A percentile compares a stretch with the other conserved stretches of the same genome.
These are phyloP conservation scores for Colletotrichum kahawae DNA, from an alignment of 2,329 filamentous ascomycete species.

Conservation along the genomic window DNA sequence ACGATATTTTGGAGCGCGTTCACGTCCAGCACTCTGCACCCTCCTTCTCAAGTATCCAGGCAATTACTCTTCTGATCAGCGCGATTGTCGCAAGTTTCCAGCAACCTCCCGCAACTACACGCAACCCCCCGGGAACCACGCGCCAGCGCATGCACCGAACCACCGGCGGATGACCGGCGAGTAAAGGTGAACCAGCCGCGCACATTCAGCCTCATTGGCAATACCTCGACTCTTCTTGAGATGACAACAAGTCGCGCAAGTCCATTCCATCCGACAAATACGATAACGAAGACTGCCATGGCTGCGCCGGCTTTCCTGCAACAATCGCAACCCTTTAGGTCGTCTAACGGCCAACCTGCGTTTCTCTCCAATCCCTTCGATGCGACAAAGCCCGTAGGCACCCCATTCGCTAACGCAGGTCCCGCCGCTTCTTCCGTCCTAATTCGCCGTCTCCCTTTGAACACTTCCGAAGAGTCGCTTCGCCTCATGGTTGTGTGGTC, in stretches of 20 bases:
- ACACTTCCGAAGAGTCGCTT: constrained; percentile 59
- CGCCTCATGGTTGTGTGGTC: constrained; percentile 64
- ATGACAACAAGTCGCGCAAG: constrained; percentile 35
- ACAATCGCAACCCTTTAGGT: constrained; percentile 43
- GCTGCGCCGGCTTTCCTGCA: constrained; percentile 48
- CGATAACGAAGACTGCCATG: constrained; percentile 43
- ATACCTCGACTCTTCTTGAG: constrained; percentile 23
- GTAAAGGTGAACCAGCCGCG: constrained; percentile 25
- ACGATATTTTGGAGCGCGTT: constrained; percentile 9
- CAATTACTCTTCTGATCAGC: neutral
- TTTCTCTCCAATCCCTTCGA: constrained; percentile 40
- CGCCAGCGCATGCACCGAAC: constrained; percentile 31
- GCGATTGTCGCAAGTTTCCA: neutral
- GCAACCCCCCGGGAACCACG: constrained; percentile 1
- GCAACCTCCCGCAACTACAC: neutral
- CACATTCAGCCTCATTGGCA: constrained; percentile 29
- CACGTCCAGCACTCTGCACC: neutral
- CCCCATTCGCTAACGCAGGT: constrained; percentile 41
- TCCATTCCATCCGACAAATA: constrained; percentile 32
- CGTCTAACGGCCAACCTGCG: constrained; percentile 39
- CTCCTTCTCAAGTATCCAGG: neutral
- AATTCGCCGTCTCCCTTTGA: constrained; percentile 59
- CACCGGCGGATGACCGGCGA: constrained; percentile 34
- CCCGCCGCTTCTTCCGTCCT: constrained; percentile 46
- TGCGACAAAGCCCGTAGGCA: constrained; percentile 42